Percentiles rank a stretch among this genome's conserved stretches.
Conservation (phyloP, 345 rosid genomes). For the Rhodamnia rubescens region DNA sequence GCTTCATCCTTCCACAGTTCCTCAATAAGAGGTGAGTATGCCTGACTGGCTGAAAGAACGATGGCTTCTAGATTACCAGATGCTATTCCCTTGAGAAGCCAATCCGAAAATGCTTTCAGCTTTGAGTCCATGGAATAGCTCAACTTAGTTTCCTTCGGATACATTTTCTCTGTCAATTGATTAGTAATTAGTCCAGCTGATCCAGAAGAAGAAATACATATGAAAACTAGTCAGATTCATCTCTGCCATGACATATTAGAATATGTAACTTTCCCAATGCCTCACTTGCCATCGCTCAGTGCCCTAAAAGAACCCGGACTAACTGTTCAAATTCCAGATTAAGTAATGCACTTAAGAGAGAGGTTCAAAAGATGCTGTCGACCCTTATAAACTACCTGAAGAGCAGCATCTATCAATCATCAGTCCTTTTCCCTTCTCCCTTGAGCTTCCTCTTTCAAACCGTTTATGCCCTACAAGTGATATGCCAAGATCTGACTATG, state of each 20-base stretch:
- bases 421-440: background rate
- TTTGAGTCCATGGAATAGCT: conserved; percentile 36
- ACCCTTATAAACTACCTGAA: background rate
- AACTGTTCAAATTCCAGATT: background rate
- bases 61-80: conserved; percentile 65
- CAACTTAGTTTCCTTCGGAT: conserved; percentile 15
- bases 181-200: background rate
- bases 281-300: background rate
- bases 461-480: background rate
- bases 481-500: background rate
- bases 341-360: background rate
- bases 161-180: conserved; percentile 15
- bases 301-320: background rate
- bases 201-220: background rate
- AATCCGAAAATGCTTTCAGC: conserved; percentile 57
- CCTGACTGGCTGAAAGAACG: conserved; percentile 49
- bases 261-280: background rate
- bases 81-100: conserved; percentile 54
- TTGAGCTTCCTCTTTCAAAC: background rate
- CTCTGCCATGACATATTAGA: background rate
- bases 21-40: conserved; percentile 54
- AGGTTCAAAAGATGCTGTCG: background rate
- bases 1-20: conserved; percentile 68
- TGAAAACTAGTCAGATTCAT: background rate
- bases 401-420: background rate